These are phyloP conservation scores for Xylariaceae sp. DNA, from an alignment of 2,329 filamentous ascomycete species.

Conservation along the genomic window DNA sequence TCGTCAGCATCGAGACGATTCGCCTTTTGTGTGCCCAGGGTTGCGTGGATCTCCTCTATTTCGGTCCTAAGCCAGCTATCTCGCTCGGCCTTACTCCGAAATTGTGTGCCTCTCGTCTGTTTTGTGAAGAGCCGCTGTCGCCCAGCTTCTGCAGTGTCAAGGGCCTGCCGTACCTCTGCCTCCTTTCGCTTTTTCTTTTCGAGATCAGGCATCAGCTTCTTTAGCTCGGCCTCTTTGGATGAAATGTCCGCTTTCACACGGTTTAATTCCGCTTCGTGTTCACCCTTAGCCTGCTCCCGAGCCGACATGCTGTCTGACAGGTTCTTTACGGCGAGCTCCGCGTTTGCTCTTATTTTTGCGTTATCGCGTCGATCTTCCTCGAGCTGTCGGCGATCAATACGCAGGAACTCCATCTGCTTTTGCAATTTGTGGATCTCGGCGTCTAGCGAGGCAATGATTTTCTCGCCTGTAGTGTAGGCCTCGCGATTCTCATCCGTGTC, in stretches of 20 bases:
- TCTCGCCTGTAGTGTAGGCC: conserved; percentile 71
- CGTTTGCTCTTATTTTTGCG: conserved; percentile 73
- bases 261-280: conserved; percentile 66
- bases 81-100: conserved; percentile 80
- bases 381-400: conserved; percentile 77
- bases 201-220: conserved; percentile 69
- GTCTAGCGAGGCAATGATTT: conserved; percentile 70
- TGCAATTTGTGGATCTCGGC: conserved; percentile 72
- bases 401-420: conserved; percentile 77
- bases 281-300: conserved; percentile 64
- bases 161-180: conserved; percentile 59
- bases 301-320: conserved; percentile 77
- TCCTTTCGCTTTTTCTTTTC: conserved; percentile 69
- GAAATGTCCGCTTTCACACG: conserved; percentile 69
- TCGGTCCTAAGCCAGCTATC: conserved; percentile 77
- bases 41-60: conserved; percentile 71
- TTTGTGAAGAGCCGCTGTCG: conserved; percentile 82
- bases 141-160: conserved; percentile 70
- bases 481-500: conserved; percentile 76
- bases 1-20: conserved; percentile 80
- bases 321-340: conserved; percentile 77
- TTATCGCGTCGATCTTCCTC: conserved; percentile 85
- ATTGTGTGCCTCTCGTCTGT: conserved; percentile 81
- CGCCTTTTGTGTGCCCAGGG: conserved; percentile 73
- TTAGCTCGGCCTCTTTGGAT: conserved; percentile 69